Evolutionary conservation across 1,284 basidiomycete species (phyloP), one percentile per base, ranked within the genome.

Genomic region (Nidula niveotomentosa): DNA sequence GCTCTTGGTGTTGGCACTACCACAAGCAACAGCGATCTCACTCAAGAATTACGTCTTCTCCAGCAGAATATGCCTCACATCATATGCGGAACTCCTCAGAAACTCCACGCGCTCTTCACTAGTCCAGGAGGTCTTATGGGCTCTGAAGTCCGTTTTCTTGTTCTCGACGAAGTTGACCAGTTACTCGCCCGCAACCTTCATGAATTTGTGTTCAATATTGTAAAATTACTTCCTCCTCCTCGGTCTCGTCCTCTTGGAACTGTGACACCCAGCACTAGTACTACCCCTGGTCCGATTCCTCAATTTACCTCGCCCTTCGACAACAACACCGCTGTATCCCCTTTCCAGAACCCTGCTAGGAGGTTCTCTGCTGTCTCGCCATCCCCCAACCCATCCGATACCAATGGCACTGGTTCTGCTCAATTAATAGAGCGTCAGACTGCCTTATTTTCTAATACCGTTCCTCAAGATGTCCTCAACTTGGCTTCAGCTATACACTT

Each of bases 81-180:
- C 58, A 88, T 99, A 53, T 95, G 96, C 64, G 96, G 96, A 33
- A 99, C 96, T 1, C 96, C 96, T 1, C 95, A 97, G 65, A 96
- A 97, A 71, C 78, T 99, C 48, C 90, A 96, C 68, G 93, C 96
- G 52, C 80, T 98, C 30, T 94, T 98, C 68, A 93, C 90, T n/a
- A 76, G 86, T 8, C 80, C 89, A 15, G 84, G 88, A 30, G 88
- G 88, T 8, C 76, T 97, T 39, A 69, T 78, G 15, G 93, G 93
- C 8, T 81, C 85, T 13, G 94, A 96, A 67, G 93, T 96, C 51
- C 83, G 93, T 35, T 90, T 98, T 72, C 81, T 98, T 52, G 93
- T 98, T 33, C 81, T 99, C 15, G 96, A 99, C 66, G 96, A 99
- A 69, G 96, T 98, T 43, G 96, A 99, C 69, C 97, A 98, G 69